phyloP scores from a whole-genome alignment of 192 early-diverging fungal species.

The Entophlyctis helioformis region DNA sequence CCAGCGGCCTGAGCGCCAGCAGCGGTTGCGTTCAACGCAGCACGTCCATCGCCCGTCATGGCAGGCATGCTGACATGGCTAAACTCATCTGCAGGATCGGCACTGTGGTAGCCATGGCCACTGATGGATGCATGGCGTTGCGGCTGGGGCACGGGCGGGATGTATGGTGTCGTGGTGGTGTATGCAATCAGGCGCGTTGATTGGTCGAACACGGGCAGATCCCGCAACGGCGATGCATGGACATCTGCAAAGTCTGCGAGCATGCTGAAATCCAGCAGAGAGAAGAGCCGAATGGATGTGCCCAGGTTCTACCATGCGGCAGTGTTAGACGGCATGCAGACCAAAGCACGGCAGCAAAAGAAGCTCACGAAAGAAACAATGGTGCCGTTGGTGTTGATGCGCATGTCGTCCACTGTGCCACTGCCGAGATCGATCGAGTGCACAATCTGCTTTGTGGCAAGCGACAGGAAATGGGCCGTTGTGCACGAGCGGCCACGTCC shows the following conservation, averaged over 20 bases:
- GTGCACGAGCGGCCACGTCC: slow-evolving; percentile 1
- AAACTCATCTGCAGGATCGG: neutral
- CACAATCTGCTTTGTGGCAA: slow-evolving; percentile 1
- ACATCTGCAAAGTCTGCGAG: too few species aligned
- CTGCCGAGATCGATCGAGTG: slow-evolving; percentile 8
- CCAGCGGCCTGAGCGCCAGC: slow-evolving; percentile 7
- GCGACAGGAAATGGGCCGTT: slow-evolving; percentile 7
- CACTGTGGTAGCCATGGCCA: neutral
- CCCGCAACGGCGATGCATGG: neutral
- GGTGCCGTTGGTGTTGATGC: too few species aligned
- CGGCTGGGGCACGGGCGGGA: slow-evolving; percentile 11
- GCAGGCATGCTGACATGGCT: neutral
- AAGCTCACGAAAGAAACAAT: too few species aligned
- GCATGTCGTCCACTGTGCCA: neutral
- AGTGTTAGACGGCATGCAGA: too few species aligned
- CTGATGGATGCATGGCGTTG: slow-evolving; percentile 34
- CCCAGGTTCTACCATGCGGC: too few species aligned
- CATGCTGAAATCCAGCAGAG: too few species aligned
- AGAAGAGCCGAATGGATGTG: too few species aligned
- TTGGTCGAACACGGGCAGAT: neutral
- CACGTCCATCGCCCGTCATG: slow-evolving; percentile 7
- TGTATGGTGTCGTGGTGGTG: slow-evolving; percentile 6
- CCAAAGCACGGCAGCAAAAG: too few species aligned
- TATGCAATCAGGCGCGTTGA: slow-evolving; percentile 1
- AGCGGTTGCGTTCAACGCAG: slow-evolving; percentile 1